These are phyloP conservation scores for Flaveria ramosissima DNA, from an alignment of 129 eudicot genomes.

Conservation along the genomic window DNA sequence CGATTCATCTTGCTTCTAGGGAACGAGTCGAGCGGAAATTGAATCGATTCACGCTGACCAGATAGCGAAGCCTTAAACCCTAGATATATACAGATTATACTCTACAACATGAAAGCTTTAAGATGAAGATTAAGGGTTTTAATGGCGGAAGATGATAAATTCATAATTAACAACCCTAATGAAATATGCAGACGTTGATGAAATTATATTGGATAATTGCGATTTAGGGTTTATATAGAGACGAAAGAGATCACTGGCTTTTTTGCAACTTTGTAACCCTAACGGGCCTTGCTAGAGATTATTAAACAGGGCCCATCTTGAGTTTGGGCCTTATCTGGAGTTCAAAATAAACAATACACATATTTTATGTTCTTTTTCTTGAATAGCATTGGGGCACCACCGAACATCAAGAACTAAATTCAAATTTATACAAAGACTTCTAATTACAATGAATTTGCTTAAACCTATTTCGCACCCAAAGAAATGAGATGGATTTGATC, in stretches of 20 bases:
- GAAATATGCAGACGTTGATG: not conserved
- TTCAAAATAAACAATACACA: not conserved
- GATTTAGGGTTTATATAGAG: not conserved
- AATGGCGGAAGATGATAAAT: not conserved
- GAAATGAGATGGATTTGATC: no score
- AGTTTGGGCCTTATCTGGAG: not conserved
- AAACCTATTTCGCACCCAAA: no score
- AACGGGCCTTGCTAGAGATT: not conserved
- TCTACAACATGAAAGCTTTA: no score
- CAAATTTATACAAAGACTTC: no score
- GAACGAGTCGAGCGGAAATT: slow-evolving; percentile 44
- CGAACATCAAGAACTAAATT: no score
- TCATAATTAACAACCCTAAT: no score
- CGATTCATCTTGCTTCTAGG: slow-evolving; percentile 44
- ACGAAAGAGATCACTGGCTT: no score
- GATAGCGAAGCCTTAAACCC: slow-evolving; percentile 34
- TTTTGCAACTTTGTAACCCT: not conserved
- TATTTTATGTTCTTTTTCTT: no score
- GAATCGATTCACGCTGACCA: slow-evolving; percentile 34
- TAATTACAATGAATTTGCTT: no score
- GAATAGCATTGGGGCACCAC: no score
- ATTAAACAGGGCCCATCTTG: not conserved
- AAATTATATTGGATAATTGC: not conserved
- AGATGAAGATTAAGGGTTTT: not conserved
- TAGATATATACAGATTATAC: no score